These are phyloP conservation scores for Epichloe festucae DNA, from an alignment of 2,329 filamentous ascomycete genomes.

Conservation along the genomic window DNA sequence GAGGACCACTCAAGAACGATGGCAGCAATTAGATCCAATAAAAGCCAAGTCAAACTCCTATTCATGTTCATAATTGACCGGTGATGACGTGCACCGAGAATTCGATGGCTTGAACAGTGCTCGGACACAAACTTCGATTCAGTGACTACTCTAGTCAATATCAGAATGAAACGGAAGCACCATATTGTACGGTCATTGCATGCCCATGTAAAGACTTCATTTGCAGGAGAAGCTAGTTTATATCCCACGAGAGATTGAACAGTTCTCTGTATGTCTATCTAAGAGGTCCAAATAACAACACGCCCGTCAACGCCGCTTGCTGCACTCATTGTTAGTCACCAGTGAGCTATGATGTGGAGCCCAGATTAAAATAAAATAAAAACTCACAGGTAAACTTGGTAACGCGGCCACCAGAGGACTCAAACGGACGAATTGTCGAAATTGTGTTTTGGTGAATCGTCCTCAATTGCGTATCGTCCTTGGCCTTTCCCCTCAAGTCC, in stretches of 20 bases:
- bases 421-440: slow-evolving; percentile 66
- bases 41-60: background rate
- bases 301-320: slow-evolving; percentile 74
- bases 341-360: background rate
- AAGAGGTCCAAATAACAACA: slow-evolving; percentile 65
- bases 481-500: slow-evolving; percentile 88
- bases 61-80: background rate
- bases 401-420: slow-evolving; percentile 50
- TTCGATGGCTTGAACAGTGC: background rate
- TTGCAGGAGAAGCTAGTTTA: background rate
- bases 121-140: background rate
- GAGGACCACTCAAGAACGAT: slow-evolving; percentile 5
- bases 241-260: background rate
- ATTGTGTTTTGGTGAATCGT: slow-evolving; percentile 97
- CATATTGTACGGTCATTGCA: background rate
- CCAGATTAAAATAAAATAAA: slow-evolving; percentile 19
- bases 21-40: background rate
- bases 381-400: slow-evolving; percentile 78
- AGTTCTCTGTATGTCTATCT: slow-evolving; percentile 15
- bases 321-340: slow-evolving; percentile 24
- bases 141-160: background rate
- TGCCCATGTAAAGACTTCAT: background rate
- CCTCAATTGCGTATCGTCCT: slow-evolving; percentile 87
- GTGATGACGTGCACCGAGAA: background rate
- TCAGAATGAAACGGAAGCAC: background rate